Evolutionary conservation across 2,329 filamentous ascomycete species (phyloP), one percentile per base, ranked within the genome.

Genomic region (Penicillium hordei): DNA sequence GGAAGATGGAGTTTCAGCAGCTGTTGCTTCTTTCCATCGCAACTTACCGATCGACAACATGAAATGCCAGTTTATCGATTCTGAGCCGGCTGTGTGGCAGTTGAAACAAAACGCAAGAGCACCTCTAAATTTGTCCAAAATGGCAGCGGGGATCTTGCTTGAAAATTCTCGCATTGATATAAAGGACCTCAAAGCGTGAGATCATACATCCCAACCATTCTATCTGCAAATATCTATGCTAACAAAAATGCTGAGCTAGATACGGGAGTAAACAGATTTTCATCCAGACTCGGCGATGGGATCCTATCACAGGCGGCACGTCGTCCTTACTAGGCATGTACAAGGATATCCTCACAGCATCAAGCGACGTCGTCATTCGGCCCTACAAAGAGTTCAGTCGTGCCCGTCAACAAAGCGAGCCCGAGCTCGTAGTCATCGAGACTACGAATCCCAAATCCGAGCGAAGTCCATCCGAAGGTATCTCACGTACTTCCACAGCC

Each of bases 21-120:
- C 78, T 1, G 79, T 75, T 4, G 68, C 74, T 34, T 76, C 71
- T 4, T 82, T 82, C 59, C 78, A 82, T 63, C 74, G 62, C 5
- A 64, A 72, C 31, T 54, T 72, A 3, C 66, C 65, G 0, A 1
- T 63, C 4, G 61, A 63, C 5, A 25, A 50, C 15, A 64, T 70
- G 57, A 52, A 58, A 15, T 73, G 68, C 51, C 38, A 58, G 13
- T 29, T 70, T 3, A 19, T 65, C 1, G 60, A 65, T 3, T 52
- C 62, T 8, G 66, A 66, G 23, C 57, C 70, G 1, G 72, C 73
- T 6, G 61, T 59, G 0, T 75, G 71, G 72, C 33, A 34, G 17
- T n/a, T 57, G 4, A 57, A 48, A n/a, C 45, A 60, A 45, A n/a
- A 38, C 5, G 2, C 17, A 2, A 63, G 55, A 1, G 6, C 17